Evolutionary conservation across 768 basidiomycete genomes (phyloP).

Genomic region (Trametes maxima): DNA sequence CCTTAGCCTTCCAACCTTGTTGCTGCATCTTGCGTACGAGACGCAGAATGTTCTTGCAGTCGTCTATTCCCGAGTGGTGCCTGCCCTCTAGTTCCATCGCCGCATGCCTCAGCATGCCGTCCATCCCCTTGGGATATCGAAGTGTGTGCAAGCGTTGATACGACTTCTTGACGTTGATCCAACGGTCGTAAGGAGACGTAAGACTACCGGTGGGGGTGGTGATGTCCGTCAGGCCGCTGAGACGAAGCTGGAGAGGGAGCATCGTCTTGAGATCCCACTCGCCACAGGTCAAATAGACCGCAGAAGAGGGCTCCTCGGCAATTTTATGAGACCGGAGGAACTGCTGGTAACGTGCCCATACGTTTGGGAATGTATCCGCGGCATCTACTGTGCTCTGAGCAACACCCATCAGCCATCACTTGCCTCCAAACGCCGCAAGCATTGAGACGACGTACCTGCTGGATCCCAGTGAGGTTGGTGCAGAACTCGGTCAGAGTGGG

Average conservation of each 20-base stretch:
- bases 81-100: slow-evolving; percentile 31
- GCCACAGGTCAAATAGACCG: slow-evolving; percentile 33
- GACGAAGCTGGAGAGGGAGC: slow-evolving; percentile 33
- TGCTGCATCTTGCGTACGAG: slow-evolving; percentile 29
- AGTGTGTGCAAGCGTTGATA: slow-evolving; percentile 24
- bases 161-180: slow-evolving; percentile 34
- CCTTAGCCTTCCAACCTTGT: slow-evolving; percentile 31
- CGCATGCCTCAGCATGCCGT: slow-evolving; percentile 29
- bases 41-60: slow-evolving; percentile 35
- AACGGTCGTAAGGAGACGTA: slow-evolving; percentile 27
- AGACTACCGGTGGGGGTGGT: slow-evolving; percentile 16
- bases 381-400: slow-evolving; percentile 29
- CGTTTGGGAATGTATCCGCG: slow-evolving; percentile 29
- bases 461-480: slow-evolving; percentile 33
- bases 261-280: slow-evolving; percentile 36
- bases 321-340: slow-evolving; percentile 26
- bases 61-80: slow-evolving; percentile 37
- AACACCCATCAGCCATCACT: not conserved
- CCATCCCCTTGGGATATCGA: slow-evolving; percentile 28
- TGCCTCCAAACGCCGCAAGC: too few species aligned
- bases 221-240: slow-evolving; percentile 21
- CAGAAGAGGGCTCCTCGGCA: slow-evolving; percentile 19
- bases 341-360: slow-evolving; percentile 33
- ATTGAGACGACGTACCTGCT: slow-evolving; percentile 33
- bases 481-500: slow-evolving; percentile 32